Evolutionary conservation across 768 basidiomycete genomes (phyloP).

Genomic region (Naganishia antarctica): DNA sequence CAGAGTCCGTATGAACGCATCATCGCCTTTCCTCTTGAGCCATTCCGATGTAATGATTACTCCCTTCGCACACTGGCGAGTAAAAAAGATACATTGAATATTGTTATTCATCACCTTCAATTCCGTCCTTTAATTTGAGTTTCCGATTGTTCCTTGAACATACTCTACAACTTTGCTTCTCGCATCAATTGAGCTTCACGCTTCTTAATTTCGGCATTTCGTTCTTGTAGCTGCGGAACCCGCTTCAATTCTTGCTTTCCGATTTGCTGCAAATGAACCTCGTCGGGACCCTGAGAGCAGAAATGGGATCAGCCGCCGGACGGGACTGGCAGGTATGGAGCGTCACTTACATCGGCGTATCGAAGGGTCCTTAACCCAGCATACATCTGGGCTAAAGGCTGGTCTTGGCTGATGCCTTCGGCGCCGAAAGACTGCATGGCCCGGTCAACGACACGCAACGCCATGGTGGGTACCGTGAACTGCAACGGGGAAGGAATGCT

Average conservation of each 20-base stretch:
- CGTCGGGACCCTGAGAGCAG: constrained; percentile 43
- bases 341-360: constrained; percentile 50
- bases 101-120: no score
- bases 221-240: constrained; percentile 56
- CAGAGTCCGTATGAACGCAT: no score
- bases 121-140: no score
- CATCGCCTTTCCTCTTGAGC: no score
- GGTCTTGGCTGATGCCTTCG: constrained; percentile 91
- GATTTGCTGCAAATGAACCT: constrained; percentile 94
- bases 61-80: no score
- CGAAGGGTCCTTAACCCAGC: constrained; percentile 80
- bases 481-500: constrained; percentile 49
- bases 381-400: constrained; percentile 70
- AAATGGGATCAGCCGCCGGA: neutral
- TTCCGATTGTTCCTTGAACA: no score
- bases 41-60: no score
- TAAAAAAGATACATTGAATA: no score
- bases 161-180: constrained; percentile 33
- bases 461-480: constrained; percentile 93
- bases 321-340: no score
- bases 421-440: constrained; percentile 93
- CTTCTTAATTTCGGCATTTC: constrained; percentile 31
- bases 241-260: constrained; percentile 82
- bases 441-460: constrained; percentile 80
- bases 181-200: constrained; percentile 23